Percentiles rank a stretch among this genome's conserved stretches.
These are phyloP conservation scores for Colletotrichum acutatum DNA, from an alignment of 2,329 filamentous ascomycete genomes.

Conservation along the genomic window DNA sequence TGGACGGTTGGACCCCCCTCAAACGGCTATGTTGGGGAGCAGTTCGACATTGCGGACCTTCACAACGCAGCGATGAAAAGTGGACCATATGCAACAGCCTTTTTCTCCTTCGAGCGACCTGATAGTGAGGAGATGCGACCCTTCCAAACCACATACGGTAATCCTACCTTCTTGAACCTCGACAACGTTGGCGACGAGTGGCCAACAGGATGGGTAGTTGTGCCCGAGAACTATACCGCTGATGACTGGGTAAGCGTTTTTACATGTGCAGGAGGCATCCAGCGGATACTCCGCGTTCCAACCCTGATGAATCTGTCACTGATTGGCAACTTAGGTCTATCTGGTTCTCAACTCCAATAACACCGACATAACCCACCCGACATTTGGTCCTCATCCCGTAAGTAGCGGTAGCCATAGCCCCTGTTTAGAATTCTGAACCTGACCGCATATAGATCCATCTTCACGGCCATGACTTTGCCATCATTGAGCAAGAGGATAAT, in stretches of 20 bases:
- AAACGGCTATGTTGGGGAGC: conserved; percentile 10
- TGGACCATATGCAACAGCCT: conserved; percentile 37
- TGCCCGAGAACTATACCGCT: conserved; percentile 36
- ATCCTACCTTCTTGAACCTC: conserved; percentile 49
- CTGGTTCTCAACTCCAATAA: conserved; percentile 3
- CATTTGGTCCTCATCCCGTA: conserved; percentile 17
- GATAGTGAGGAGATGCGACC: neutral
- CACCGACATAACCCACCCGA: neutral
- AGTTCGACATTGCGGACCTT: conserved; percentile 5
- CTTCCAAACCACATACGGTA: conserved; percentile 51
- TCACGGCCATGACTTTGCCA: conserved; percentile 61
- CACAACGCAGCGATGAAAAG: neutral
- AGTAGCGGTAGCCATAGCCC: neutral
- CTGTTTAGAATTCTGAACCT: neutral
- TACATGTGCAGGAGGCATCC: too few relatives aligned
- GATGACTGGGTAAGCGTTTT: conserved; percentile 32
- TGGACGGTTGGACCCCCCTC: conserved; percentile 36
- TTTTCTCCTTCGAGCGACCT: conserved; percentile 37
- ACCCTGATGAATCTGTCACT: too few relatives aligned
- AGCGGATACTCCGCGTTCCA: too few relatives aligned
- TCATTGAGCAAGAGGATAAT: conserved; percentile 47
- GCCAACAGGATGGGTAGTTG: conserved; percentile 34
- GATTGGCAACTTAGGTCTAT: neutral
- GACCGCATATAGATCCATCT: conserved; percentile 50
- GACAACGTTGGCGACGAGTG: conserved; percentile 25